Evolutionary conservation across 768 basidiomycete genomes (phyloP), one percentile per base, ranked within the genome.

Genomic region (Lactarius sanguifluus): DNA sequence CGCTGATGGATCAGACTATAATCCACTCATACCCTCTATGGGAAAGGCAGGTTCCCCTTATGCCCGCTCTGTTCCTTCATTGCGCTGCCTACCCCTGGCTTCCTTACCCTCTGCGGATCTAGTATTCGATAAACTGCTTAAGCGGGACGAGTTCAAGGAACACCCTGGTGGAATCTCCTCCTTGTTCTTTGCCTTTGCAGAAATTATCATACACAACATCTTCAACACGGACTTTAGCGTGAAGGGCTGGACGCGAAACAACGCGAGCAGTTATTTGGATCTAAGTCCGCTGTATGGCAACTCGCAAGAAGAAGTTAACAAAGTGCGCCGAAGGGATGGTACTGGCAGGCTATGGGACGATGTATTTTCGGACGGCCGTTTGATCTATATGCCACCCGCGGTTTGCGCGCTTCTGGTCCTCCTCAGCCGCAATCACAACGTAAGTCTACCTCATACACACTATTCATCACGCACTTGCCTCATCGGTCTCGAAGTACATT

Each of bases 131-230:
- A 80, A 81, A 1, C 84, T 94, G 16, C 78, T 94, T 47, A 76
- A 72, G 66, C 72, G 74, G 74, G 81, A 74, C 72, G 72, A 71
- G 62, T 70, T 70, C 62, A 69, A 43, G 9, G 68, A 65, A 60
- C 76, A 72, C 54, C 74, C 70, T n/a, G 72, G 83, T 4, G 91
- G 91, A 23, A 82, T 92, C 55, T 90, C 87, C 16, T 82, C 84
- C 66, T 77, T 90, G 23, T 89, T 92, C 77, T 93, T 92, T 70
- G 88, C 90, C 0, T 91, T 93, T 71, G 91, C 91, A 15, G 82
- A 91, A 71, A 76, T 92, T 64, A 79, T 92, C 65, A 91, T 90
- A 70, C 91, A 93, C 75, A 81, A 78, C 74, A 81, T 88, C 69
- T 94, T 94, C 79, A 78, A 88, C 69, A 86, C 85, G 12, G 75